phyloP scores from a whole-genome alignment of 768 basidiomycete species.

The Hydnum rufescens region DNA sequence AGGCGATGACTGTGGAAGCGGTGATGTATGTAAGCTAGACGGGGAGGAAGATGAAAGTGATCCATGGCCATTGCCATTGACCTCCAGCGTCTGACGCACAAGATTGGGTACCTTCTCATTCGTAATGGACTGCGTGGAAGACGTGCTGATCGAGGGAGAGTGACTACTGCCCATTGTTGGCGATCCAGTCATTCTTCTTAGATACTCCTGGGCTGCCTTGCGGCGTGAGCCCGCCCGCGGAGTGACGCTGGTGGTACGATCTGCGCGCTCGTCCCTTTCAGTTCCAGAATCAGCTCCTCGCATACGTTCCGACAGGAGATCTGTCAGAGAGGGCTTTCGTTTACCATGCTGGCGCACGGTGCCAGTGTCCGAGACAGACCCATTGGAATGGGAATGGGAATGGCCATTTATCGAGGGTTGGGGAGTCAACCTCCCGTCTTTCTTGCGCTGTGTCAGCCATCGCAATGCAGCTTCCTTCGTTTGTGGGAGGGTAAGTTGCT shows the following conservation, averaged over 20 bases:
- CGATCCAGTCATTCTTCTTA: background rate
- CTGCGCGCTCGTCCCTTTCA: background rate
- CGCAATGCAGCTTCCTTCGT: background rate
- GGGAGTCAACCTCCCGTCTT: background rate
- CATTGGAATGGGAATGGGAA: background rate
- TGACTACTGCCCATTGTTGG: background rate
- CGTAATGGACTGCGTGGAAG: background rate
- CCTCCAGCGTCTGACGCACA: background rate
- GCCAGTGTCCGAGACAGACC: background rate
- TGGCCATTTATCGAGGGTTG: too few relatives aligned
- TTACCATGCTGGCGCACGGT: background rate
- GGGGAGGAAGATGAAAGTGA: background rate
- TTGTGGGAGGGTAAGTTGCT: background rate
- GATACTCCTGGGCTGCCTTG: background rate
- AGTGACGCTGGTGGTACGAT: background rate
- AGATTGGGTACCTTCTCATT: background rate
- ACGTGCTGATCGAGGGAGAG: background rate
- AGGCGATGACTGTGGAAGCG: background rate
- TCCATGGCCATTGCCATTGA: background rate
- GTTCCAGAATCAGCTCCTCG: background rate
- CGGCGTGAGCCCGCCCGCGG: background rate
- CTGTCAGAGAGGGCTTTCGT: background rate
- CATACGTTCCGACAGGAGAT: background rate
- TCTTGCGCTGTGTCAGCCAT: background rate
- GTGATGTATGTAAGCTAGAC: background rate